A percentile compares a stretch with the other conserved stretches of the same genome.
These are phyloP conservation scores for Madurella fahalii DNA, from an alignment of 2,329 filamentous ascomycete species.

Conservation along the genomic window DNA sequence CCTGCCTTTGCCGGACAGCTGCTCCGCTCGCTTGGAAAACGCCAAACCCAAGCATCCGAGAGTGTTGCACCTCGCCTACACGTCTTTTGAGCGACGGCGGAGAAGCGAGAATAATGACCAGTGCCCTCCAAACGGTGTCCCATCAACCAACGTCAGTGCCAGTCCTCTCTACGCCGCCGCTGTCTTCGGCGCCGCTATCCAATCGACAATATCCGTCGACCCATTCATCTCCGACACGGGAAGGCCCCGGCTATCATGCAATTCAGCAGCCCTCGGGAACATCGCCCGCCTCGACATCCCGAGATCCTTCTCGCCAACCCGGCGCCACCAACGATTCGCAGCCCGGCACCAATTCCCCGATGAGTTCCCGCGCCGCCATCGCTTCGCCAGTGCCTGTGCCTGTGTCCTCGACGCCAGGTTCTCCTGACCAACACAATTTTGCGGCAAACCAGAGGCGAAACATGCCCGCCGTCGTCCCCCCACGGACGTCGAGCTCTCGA, in stretches of 20 bases:
- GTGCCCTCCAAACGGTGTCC: conserved; percentile 58
- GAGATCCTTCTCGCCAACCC: conserved; percentile 50
- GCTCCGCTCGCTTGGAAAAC: not conserved
- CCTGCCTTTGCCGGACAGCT: conserved; percentile 1
- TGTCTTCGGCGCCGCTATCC: conserved; percentile 43
- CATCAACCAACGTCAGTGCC: conserved; percentile 49
- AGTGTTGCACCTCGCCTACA: conserved; percentile 4
- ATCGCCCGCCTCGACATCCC: conserved; percentile 47
- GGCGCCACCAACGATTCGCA: conserved; percentile 45
- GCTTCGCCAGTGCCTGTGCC: conserved; percentile 39
- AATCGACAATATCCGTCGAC: conserved; percentile 50
- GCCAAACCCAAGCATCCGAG: not conserved
- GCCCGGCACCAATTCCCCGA: conserved; percentile 38
- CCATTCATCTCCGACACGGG: conserved; percentile 50
- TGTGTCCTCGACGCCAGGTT: conserved; percentile 36
- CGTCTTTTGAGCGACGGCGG: conserved; percentile 25
- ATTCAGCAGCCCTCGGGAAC: conserved; percentile 43
- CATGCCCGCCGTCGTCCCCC: conserved; percentile 70
- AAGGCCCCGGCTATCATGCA: conserved; percentile 53
- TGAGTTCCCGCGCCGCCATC: conserved; percentile 46
- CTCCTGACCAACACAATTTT: conserved; percentile 40
- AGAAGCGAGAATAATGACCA: conserved; percentile 50
- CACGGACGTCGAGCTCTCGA: conserved; percentile 61
- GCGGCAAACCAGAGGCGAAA: conserved; percentile 52
- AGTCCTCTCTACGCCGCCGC: conserved; percentile 43